Conservation (phyloP, 2,329 filamentous ascomycete genomes). For the Colletotrichum simmondsii region DNA sequence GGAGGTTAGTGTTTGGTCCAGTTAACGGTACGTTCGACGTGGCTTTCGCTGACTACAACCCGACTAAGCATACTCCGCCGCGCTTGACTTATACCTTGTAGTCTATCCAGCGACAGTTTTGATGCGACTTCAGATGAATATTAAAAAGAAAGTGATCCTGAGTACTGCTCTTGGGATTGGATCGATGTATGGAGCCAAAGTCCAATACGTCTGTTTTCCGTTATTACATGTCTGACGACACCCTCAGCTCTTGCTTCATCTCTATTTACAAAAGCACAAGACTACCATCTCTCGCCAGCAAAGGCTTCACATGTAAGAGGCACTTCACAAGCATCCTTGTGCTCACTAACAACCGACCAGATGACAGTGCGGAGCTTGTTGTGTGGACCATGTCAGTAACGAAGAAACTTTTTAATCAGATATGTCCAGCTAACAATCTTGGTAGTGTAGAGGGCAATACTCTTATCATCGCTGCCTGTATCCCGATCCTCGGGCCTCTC, state of each 20-base stretch:
- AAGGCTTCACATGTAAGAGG: constrained; percentile 5
- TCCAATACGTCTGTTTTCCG: background rate
- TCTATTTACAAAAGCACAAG: constrained; percentile 17
- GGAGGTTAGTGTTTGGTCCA: background rate
- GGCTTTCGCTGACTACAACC: background rate
- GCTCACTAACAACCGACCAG: background rate
- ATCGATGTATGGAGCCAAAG: background rate
- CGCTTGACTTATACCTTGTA: constrained; percentile 41
- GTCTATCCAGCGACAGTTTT: constrained; percentile 39
- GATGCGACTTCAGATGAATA: constrained; percentile 36
- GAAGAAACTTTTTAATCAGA: background rate
- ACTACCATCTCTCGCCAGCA: constrained; percentile 8
- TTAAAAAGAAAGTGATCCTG: constrained; percentile 40
- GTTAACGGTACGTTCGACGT: too few species aligned
- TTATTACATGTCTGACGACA: background rate
- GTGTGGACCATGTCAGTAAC: constrained; percentile 18
- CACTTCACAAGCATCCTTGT: too few species aligned
- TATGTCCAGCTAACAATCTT: background rate
- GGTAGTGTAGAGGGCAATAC: constrained; percentile 15
- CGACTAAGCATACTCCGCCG: background rate
- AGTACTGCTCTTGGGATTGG: constrained; percentile 38
- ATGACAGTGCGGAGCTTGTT: constrained; percentile 14
- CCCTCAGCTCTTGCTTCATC: background rate
- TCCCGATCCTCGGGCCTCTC: background rate
- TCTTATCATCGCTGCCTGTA: constrained; percentile 10